These are phyloP conservation scores for Aristolochia californica DNA, from an alignment of 164 flowering plant species.

Conservation along the genomic window DNA sequence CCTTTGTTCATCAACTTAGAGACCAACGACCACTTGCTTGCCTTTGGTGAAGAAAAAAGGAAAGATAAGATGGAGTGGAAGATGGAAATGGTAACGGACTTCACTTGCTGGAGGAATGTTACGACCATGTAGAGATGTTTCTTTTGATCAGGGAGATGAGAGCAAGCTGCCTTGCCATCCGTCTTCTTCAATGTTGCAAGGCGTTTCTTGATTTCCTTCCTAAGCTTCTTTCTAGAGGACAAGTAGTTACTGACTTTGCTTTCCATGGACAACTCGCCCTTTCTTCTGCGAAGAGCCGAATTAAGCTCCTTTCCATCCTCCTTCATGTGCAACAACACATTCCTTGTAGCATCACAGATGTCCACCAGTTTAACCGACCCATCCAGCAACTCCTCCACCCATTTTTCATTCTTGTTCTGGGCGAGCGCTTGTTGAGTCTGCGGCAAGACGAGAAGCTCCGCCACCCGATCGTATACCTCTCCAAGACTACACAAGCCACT, in stretches of 20 bases:
- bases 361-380: conserved; percentile 33
- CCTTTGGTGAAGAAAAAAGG: conserved; percentile 25
- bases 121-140: conserved; percentile 7
- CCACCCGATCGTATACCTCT: conserved; percentile 14
- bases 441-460: conserved; percentile 18
- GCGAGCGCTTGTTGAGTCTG: conserved; percentile 10
- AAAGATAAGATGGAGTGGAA: conserved; percentile 17
- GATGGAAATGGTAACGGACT: conserved; percentile 15
- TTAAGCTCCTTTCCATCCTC: conserved; percentile 20
- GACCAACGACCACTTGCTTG: conserved; percentile 20
- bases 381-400: conserved; percentile 21
- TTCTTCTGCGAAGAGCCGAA: conserved; percentile 24
- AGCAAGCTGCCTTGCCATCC: conserved; percentile 6
- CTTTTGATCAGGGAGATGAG: neutral
- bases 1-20: conserved; percentile 11
- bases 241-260: conserved; percentile 15
- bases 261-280: neutral
- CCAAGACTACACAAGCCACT: conserved; percentile 1
- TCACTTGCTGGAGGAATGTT: conserved; percentile 27
- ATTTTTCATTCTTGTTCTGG: conserved; percentile 10
- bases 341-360: conserved; percentile 21
- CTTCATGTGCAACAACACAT: conserved; percentile 20
- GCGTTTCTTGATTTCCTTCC: conserved; percentile 21
- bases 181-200: conserved; percentile 17
- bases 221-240: conserved; percentile 22